These are phyloP conservation scores for Lentinus tigrinus DNA, from an alignment of 768 basidiomycete genomes.

Conservation along the genomic window DNA sequence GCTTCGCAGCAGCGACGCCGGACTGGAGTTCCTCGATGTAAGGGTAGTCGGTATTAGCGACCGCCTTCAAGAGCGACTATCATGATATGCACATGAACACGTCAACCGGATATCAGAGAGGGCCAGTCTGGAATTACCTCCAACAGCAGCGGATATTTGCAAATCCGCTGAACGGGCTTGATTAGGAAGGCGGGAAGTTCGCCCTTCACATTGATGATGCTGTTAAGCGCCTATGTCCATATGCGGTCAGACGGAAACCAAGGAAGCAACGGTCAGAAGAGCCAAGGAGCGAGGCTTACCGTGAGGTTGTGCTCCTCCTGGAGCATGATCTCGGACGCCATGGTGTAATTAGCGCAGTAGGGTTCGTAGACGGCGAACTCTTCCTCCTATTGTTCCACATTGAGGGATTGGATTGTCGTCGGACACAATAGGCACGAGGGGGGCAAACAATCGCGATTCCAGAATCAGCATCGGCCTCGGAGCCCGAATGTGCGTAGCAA, in stretches of 20 bases:
- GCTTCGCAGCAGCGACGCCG: constrained; percentile 84
- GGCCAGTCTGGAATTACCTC: constrained; percentile 48
- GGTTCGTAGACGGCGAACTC: constrained; percentile 96
- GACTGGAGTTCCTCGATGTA: constrained; percentile 78
- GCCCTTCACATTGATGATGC: constrained; percentile 85
- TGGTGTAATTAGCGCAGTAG: constrained; percentile 75
- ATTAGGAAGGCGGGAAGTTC: constrained; percentile 96
- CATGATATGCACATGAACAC: constrained; percentile 3
- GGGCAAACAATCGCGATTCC: constrained; percentile 44
- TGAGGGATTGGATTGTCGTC: constrained; percentile 31
- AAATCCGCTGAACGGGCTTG: constrained; percentile 97
- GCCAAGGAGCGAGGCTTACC: constrained; percentile 42
- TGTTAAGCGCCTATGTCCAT: constrained; percentile 62
- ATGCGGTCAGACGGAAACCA: constrained; percentile 10
- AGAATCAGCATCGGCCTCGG: constrained; percentile 33
- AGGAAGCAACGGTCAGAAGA: constrained; percentile 20
- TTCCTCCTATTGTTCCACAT: constrained; percentile 76
- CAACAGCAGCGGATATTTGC: constrained; percentile 96
- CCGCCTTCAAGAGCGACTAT: constrained; percentile 76
- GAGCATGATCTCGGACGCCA: constrained; percentile 25
- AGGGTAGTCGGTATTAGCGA: constrained; percentile 59
- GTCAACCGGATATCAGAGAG: constrained; percentile 3
- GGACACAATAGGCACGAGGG: constrained; percentile 24
- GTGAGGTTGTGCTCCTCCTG: constrained; percentile 83
- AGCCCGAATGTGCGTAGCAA: constrained; percentile 28